A percentile compares a stretch with the other conserved stretches of the same genome.
Conservation (phyloP, 2,329 filamentous ascomycete genomes). For the Exophiala alcalophila region DNA sequence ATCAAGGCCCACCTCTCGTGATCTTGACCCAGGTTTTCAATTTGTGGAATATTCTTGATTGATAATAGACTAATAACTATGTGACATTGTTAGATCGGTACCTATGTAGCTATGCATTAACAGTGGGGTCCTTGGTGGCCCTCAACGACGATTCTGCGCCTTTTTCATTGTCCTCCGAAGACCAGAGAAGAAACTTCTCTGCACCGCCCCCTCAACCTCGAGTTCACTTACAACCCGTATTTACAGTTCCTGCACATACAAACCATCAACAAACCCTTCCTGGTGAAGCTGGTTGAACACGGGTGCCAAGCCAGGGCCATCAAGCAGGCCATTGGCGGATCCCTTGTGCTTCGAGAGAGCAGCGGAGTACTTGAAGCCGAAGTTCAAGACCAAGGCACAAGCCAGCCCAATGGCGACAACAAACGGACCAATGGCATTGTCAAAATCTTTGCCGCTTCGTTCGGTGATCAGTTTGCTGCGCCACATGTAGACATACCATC, state of each 20-base stretch:
- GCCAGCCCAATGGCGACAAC: constrained; percentile 78
- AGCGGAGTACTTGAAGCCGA: constrained; percentile 65
- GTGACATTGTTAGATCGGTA: no score
- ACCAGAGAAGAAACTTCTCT: no score
- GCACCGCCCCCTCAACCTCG: no score
- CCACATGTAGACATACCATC: constrained; percentile 75
- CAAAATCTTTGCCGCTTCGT: constrained; percentile 88
- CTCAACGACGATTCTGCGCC: no score
- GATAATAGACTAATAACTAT: no score
- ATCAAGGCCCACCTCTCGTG: no score
- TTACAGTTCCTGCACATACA: constrained; percentile 10
- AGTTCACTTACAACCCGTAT: no score
- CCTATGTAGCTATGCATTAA: no score
- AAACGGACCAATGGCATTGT: constrained; percentile 80
- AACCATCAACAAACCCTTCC: background rate
- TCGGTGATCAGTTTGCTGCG: constrained; percentile 76
- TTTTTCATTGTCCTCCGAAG: no score
- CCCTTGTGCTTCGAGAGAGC: constrained; percentile 6
- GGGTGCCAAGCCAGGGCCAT: constrained; percentile 3
- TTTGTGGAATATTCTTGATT: no score
- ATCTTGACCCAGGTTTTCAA: no score
- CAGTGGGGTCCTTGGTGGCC: no score
- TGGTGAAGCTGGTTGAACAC: constrained; percentile 3
- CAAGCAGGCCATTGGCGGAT: constrained; percentile 1
- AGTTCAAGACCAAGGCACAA: constrained; percentile 78